Base-by-base conservation (phyloP, 2,329 filamentous ascomycete species). In the Dactylellina parvicollis region DNA sequence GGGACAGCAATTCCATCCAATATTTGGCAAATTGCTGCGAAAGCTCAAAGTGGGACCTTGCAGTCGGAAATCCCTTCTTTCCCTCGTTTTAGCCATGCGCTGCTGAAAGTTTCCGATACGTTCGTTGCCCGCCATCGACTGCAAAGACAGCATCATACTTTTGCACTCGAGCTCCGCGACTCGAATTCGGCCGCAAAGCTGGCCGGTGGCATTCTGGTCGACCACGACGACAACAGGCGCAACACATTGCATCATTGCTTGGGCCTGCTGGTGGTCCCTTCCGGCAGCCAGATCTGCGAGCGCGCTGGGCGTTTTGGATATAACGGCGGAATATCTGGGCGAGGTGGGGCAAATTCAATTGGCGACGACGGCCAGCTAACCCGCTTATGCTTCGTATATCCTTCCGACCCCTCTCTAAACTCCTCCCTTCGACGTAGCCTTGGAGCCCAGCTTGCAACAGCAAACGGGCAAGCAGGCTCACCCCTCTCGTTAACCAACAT, bases 231-330 rank as follows among this genome's bases (percentile, higher is more conserved):
- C 56, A 42, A 71, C 57, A 40, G 36, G 28, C 30, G 50, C 66
- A 72, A 64, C 57, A 72, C 57, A 72, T 71, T 59, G 42, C 57
- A 57, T 57, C 66, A 30, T 38, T 56, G 60, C 26, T 12, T 34
- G 44, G 32, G 54, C 14, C 36, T 56, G 59, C 59, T 30, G 59
- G 22, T 9, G 18, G n/a, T 20, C 30, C 30, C 14, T 14, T 34
- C 30, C 30, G 7, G 30, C 9, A 12, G 34, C 16, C 12, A 4
- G 40, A 44, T 20, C 7, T 40, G n/a, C 36, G 36, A 12, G n/a
- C 4, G 7, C 7, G 36, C 16, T 8, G 30, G 12, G 30, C 12
- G 5, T 5, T 5, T 12, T 32, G 30, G 30, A 22, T 49, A 52
- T 36, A 54, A 54, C 30, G 32, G n/a, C 50, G n/a, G 20, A 38